Evolutionary conservation across 148 eudicot genomes (phyloP).

Genomic region (Cornus controversa): DNA sequence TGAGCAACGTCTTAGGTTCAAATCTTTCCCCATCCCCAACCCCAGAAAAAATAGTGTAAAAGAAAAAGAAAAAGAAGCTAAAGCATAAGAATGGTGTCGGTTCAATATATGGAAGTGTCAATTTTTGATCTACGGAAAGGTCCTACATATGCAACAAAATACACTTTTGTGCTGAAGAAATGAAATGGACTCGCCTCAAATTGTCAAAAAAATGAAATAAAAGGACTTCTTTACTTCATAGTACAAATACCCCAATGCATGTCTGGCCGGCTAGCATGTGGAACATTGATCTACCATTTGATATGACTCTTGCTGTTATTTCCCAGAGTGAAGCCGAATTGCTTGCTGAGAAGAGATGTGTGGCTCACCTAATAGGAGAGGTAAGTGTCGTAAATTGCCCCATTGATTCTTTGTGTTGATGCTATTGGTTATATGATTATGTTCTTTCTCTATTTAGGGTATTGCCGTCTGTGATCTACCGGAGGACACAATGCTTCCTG

Average conservation of each 20-base stretch:
- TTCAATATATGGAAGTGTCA: not conserved
- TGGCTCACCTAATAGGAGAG: conserved; percentile 94
- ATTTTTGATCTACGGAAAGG: not conserved
- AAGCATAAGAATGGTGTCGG: not conserved
- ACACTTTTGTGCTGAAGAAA: not conserved
- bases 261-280: not conserved
- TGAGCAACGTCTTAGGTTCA: not conserved
- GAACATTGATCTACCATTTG: too few species aligned
- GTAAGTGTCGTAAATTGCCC: conserved; percentile 25
- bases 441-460: conserved; percentile 42
- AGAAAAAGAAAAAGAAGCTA: too few species aligned
- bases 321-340: conserved; percentile 87
- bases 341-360: conserved; percentile 92
- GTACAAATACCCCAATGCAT: not conserved
- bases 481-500: conserved; percentile 90
- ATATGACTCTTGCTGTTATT: not conserved
- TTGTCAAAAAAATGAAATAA: not conserved
- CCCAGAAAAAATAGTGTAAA: too few species aligned
- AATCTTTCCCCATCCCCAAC: not conserved
- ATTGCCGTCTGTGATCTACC: conserved; percentile 83
- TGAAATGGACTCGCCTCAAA: not conserved
- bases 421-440: not conserved
- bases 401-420: not conserved
- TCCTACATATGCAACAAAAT: not conserved
- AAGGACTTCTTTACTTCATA: not conserved